Conservation (phyloP, 306 rosid genomes). For the Vigna hirtella region DNA sequence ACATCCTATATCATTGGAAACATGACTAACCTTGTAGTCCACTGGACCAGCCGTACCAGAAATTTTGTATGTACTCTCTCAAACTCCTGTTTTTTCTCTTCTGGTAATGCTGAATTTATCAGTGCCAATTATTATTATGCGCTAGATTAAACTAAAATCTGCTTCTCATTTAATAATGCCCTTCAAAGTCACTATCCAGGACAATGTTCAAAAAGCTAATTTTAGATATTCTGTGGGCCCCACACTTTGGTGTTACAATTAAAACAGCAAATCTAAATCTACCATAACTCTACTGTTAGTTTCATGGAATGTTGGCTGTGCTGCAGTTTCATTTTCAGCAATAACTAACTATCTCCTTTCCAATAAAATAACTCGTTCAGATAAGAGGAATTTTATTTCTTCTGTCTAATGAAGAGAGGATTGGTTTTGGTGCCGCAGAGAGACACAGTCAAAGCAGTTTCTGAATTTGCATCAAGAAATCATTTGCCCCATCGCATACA, state of each 20-base stretch:
- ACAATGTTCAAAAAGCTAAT: constrained; percentile 28
- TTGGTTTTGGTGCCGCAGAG: constrained; percentile 59
- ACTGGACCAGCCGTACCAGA: constrained; percentile 87
- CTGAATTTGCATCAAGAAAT: constrained; percentile 77
- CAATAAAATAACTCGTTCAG: constrained; percentile 30
- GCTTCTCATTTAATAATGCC: constrained; percentile 43
- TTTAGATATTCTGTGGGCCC: constrained; percentile 45
- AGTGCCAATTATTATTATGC: neutral
- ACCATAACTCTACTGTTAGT: neutral
- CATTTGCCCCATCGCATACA: constrained; percentile 67
- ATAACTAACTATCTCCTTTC: constrained; percentile 39
- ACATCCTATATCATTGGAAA: constrained; percentile 87
- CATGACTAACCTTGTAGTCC: constrained; percentile 93
- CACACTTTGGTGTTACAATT: constrained; percentile 26
- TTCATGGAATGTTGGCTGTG: constrained; percentile 23
- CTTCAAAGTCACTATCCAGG: constrained; percentile 43
- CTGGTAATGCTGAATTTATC: constrained; percentile 38
- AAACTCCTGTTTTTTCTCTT: neutral
- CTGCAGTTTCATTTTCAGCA: constrained; percentile 17
- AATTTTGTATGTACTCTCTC: constrained; percentile 63
- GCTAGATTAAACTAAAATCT: constrained; percentile 2
- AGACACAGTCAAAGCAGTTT: constrained; percentile 69
- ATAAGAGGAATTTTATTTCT: constrained; percentile 42
- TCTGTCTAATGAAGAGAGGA: constrained; percentile 36
- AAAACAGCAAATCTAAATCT: constrained; percentile 38